Evolutionary conservation across 768 basidiomycete genomes (phyloP).

Genomic region (Filobasidium wieringae): DNA sequence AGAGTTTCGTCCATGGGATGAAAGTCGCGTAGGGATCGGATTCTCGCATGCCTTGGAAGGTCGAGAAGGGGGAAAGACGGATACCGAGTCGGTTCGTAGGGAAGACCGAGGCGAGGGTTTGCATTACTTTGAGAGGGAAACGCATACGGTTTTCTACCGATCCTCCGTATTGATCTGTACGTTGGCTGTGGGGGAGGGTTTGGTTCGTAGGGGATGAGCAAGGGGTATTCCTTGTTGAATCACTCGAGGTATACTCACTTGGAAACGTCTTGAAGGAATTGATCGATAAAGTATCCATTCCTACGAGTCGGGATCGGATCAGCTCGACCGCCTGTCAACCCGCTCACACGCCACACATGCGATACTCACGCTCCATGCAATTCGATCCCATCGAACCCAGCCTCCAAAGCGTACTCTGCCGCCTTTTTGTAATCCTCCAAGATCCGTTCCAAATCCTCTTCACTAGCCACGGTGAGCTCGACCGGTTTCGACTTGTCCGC

Average conservation of each 20-base stretch:
- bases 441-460: constrained; percentile 42
- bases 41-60: constrained; percentile 40
- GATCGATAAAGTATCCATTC: constrained; percentile 44
- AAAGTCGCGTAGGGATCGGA: constrained; percentile 14
- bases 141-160: constrained; percentile 50
- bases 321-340: neutral
- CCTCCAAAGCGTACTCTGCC: constrained; percentile 49
- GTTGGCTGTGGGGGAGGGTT: constrained; percentile 21
- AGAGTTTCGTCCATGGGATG: constrained; percentile 1
- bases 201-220: neutral
- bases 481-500: constrained; percentile 13
- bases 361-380: constrained; percentile 33
- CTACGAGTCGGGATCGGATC: constrained; percentile 13
- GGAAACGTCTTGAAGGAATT: constrained; percentile 51
- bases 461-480: constrained; percentile 20
- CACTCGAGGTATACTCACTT: constrained; percentile 40
- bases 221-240: neutral
- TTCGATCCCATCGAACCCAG: constrained; percentile 61
- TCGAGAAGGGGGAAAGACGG: constrained; percentile 52
- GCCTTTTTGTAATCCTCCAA: constrained; percentile 46
- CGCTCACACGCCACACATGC: neutral
- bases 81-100: constrained; percentile 50
- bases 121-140: constrained; percentile 50
- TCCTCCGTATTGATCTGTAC: constrained; percentile 60
- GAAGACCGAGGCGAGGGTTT: constrained; percentile 46